phyloP scores from a whole-genome alignment of 345 rosid species.

The Lepidium aucheri region DNA sequence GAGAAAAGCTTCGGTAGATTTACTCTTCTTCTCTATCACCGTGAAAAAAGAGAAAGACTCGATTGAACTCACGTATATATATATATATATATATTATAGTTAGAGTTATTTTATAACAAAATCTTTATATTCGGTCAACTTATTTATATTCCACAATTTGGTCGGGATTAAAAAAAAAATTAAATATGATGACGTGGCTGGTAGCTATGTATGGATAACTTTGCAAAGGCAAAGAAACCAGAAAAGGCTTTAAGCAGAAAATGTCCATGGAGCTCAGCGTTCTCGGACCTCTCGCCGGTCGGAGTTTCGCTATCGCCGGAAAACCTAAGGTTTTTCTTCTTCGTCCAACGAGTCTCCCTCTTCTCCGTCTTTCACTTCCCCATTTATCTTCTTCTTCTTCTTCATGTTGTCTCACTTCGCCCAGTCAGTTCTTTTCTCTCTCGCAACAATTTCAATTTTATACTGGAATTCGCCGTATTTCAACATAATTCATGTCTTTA shows the following conservation, averaged over 20 bases:
- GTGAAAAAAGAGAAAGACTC: too few species aligned
- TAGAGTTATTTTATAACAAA: too few species aligned
- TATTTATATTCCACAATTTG: too few species aligned
- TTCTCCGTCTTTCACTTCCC: slow-evolving; percentile 4
- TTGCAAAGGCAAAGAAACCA: background rate
- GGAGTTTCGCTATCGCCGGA: background rate
- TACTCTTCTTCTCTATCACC: too few species aligned
- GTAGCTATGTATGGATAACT: slow-evolving; percentile 10
- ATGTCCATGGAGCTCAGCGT: slow-evolving; percentile 26
- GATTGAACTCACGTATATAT: too few species aligned
- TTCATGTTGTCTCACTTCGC: slow-evolving; percentile 17
- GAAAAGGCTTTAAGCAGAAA: background rate
- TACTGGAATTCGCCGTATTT: background rate
- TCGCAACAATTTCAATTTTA: background rate
- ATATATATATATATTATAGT: too few species aligned
- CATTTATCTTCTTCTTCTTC: slow-evolving; percentile 1
- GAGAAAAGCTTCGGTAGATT: too few species aligned
- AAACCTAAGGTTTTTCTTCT: background rate
- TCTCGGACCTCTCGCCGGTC: slow-evolving; percentile 13
- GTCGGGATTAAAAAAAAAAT: too few species aligned
- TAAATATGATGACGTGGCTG: background rate
- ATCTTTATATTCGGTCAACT: too few species aligned
- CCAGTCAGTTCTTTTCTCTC: slow-evolving; percentile 26
- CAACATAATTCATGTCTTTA: too few species aligned
- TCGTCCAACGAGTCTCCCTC: background rate